Conservation (phyloP, 2,329 filamentous ascomycete species). For the Sporothrix phasma region DNA sequence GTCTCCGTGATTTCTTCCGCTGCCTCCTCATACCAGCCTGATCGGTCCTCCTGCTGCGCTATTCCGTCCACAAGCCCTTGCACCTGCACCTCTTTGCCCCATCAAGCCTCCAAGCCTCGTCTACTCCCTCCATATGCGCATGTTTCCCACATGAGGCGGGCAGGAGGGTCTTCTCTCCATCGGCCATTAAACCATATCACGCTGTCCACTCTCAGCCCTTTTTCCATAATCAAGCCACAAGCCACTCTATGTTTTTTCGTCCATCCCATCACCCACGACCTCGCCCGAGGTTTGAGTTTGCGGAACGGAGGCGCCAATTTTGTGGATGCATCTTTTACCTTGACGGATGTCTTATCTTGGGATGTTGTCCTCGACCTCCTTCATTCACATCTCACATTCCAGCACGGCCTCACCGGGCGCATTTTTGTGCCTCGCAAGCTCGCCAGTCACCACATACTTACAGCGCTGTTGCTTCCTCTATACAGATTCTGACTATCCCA, state of each 20-base stretch:
- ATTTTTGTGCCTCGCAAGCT: not conserved
- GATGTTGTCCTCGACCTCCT: not conserved
- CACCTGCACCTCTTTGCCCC: not conserved
- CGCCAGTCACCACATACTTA: not conserved
- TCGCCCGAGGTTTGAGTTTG: not conserved
- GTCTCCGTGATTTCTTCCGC: not conserved
- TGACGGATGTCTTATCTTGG: not conserved
- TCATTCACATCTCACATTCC: not conserved
- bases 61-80: not conserved
- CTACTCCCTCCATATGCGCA: not conserved
- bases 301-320: not conserved
- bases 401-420: not conserved
- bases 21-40: not conserved
- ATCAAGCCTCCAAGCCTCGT: not conserved
- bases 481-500: not conserved
- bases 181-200: not conserved
- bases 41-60: not conserved
- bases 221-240: not conserved
- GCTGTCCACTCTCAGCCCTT: not conserved
- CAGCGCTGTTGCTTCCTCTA: not conserved
- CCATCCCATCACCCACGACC: not conserved
- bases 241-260: not conserved
- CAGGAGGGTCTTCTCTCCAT: not conserved
- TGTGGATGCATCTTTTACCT: not conserved
- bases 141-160: not conserved